Percentiles rank a stretch among this genome's conserved stretches.
phyloP scores from a whole-genome alignment of 331 rosid species.

The Acacia pycnantha region DNA sequence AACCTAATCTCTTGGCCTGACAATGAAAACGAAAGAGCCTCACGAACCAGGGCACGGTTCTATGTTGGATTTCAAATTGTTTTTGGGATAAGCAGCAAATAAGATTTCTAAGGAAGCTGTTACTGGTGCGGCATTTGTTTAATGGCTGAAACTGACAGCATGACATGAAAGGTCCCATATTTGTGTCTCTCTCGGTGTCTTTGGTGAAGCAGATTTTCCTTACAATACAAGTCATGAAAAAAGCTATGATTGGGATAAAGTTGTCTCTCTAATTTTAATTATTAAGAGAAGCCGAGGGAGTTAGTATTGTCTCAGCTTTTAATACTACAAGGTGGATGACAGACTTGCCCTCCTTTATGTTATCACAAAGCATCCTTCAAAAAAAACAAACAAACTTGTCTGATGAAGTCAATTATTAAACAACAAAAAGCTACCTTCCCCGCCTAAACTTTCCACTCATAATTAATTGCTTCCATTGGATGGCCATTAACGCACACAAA shows the following conservation, averaged over 20 bases:
- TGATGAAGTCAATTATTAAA: slow-evolving; percentile 35
- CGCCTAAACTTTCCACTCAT: slow-evolving; percentile 18
- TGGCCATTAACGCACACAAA: background rate
- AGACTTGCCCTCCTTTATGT: slow-evolving; percentile 23
- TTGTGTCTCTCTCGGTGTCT: slow-evolving; percentile 22
- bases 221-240: slow-evolving; percentile 17
- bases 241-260: slow-evolving; percentile 19
- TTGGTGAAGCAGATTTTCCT: background rate
- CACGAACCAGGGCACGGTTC: slow-evolving; percentile 3
- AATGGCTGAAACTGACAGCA: slow-evolving; percentile 8
- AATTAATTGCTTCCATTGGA: slow-evolving; percentile 25
- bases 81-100: slow-evolving; percentile 28
- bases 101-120: background rate
- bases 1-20: slow-evolving; percentile 10
- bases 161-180: slow-evolving; percentile 27
- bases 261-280: slow-evolving; percentile 20
- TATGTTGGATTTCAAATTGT: slow-evolving; percentile 12
- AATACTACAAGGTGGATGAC: background rate
- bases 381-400: background rate
- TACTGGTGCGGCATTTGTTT: slow-evolving; percentile 15
- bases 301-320: slow-evolving; percentile 10
- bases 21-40: slow-evolving; percentile 27
- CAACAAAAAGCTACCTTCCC: slow-evolving; percentile 29
- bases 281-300: slow-evolving; percentile 17
- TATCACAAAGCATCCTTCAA: background rate